Conservation (phyloP, 805 yeast species). For the Yamadazyma nakazawae region DNA sequence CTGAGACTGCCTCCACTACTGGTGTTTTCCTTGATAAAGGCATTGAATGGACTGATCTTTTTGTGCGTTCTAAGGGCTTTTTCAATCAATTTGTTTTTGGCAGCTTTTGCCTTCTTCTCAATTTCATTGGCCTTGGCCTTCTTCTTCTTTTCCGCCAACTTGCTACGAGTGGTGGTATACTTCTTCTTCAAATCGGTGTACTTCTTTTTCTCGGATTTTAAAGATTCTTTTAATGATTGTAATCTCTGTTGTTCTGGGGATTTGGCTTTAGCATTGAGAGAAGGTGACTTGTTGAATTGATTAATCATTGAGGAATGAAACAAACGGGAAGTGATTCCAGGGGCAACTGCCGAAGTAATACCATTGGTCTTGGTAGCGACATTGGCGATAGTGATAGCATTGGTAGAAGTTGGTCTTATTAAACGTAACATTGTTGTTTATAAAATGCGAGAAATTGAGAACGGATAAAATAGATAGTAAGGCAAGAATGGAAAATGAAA, state of each 20-base stretch:
- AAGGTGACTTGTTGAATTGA: not conserved
- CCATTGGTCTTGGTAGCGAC: not conserved
- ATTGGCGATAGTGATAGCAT: not conserved
- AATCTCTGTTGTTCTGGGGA: constrained; percentile 3
- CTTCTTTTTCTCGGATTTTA: constrained; percentile 15
- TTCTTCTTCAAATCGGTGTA: constrained; percentile 18
- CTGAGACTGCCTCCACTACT: not conserved
- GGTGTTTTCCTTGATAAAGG: constrained; percentile 11
- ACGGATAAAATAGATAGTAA: too few species aligned
- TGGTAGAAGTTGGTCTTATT: too few species aligned
- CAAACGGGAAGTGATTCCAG: not conserved
- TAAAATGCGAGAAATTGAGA: too few species aligned
- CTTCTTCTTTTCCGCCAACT: constrained; percentile 15
- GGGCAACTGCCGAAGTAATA: not conserved
- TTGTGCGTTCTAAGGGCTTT: constrained; percentile 12
- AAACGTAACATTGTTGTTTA: too few species aligned
- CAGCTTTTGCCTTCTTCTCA: constrained; percentile 18
- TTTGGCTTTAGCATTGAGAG: not conserved
- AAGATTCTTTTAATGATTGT: constrained; percentile 3
- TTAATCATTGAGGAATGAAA: not conserved
- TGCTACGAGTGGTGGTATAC: constrained; percentile 17
- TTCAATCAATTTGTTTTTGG: constrained; percentile 9
- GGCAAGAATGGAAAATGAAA: too few species aligned
- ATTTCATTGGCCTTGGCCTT: constrained; percentile 18
- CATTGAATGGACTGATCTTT: constrained; percentile 11